Evolutionary conservation across 164 flowering plant species (phyloP).

Genomic region (Tetrastigma voinierianum): DNA sequence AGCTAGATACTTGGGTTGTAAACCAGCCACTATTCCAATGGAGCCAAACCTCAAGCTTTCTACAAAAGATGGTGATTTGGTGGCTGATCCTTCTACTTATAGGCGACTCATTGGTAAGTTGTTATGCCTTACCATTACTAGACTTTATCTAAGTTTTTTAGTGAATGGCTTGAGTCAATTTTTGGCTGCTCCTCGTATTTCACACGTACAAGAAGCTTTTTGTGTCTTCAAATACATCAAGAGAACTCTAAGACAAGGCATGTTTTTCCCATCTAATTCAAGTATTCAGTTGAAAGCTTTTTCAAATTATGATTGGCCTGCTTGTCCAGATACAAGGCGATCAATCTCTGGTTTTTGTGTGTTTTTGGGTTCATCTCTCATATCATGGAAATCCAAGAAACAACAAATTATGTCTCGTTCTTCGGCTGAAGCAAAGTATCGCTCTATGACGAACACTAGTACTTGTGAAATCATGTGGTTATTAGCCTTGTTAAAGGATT

Average conservation of each 20-base stretch:
- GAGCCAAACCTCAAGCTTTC: background rate
- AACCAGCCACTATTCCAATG: background rate
- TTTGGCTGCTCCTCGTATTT: background rate
- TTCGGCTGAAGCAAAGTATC: too few species aligned
- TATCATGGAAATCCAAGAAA: too few species aligned
- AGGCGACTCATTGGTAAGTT: background rate
- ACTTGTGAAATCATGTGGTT: too few species aligned
- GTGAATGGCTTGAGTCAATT: background rate
- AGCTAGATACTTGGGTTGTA: background rate
- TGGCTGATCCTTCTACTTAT: background rate
- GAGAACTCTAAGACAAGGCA: background rate
- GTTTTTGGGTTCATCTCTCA: too few species aligned
- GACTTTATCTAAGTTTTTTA: background rate
- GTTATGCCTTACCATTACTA: background rate
- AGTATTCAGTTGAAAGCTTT: too few species aligned
- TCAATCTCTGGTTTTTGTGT: too few species aligned
- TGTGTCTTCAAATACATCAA: background rate
- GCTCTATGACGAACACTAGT: too few species aligned
- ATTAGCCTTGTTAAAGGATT: too few species aligned
- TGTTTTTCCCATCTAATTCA: background rate
- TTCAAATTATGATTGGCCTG: too few species aligned
- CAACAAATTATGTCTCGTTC: too few species aligned
- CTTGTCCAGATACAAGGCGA: too few species aligned
- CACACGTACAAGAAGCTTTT: background rate
- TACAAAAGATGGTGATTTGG: background rate